These are phyloP conservation scores for Fusarium chuoi DNA, from an alignment of 2,329 filamentous ascomycete species.

Conservation along the genomic window DNA sequence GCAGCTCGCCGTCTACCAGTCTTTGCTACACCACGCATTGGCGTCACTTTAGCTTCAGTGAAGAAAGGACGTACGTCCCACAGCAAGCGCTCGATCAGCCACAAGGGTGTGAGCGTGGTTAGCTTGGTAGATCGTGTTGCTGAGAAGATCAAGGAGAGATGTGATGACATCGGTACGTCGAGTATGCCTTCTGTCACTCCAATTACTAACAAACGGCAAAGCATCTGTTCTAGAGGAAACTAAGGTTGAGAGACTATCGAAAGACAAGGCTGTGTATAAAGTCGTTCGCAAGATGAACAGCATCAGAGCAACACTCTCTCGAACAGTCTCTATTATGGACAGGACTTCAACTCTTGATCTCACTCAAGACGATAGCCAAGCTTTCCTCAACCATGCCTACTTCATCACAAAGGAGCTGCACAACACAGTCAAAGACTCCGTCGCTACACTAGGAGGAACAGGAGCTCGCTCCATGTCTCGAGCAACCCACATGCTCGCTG, in stretches of 20 bases:
- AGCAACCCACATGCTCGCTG: not conserved
- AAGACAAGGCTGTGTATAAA: not conserved
- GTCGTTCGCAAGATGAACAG: not conserved
- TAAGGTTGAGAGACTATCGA: not conserved
- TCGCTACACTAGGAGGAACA: not conserved
- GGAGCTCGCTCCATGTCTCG: conserved; percentile 16
- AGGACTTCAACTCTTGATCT: not conserved
- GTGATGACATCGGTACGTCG: conserved; percentile 7
- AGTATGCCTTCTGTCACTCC: rapidly evolving
- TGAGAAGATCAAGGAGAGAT: not conserved
- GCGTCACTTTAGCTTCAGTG: rapidly evolving
- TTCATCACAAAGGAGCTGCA: not conserved
- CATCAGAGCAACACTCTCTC: not conserved
- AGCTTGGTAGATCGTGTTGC: not conserved
- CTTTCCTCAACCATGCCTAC: not conserved
- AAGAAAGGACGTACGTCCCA: not conserved
- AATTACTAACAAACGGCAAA: not conserved
- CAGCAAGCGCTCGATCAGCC: not conserved
- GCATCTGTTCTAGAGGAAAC: not conserved
- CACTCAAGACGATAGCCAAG: not conserved
- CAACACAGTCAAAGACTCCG: not conserved
- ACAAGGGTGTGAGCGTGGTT: not conserved
- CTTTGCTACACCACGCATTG: not conserved
- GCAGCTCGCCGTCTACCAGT: not conserved
- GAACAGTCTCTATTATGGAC: not conserved